A percentile compares a stretch with the other conserved stretches of the same genome.
Evolutionary conservation across 257 asterid species (phyloP).

Genomic region (Plantago major): DNA sequence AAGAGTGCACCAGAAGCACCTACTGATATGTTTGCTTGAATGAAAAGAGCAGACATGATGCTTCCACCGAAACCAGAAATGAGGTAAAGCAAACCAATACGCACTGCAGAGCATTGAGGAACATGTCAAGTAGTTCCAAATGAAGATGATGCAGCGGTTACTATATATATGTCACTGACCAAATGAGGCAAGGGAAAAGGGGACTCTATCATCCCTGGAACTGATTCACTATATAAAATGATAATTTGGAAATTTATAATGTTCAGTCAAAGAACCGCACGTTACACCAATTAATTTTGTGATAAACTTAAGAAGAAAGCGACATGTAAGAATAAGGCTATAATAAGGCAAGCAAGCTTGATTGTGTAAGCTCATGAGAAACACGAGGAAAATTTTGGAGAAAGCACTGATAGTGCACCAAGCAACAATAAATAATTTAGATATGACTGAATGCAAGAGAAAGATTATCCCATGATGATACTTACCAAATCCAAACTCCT

Average conservation of each 20-base stretch:
- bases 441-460: slow-evolving; percentile 1
- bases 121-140: background rate
- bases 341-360: too few relatives aligned
- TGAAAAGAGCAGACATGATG: slow-evolving; percentile 71
- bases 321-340: too few relatives aligned
- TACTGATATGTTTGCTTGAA: slow-evolving; percentile 78
- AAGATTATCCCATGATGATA: slow-evolving; percentile 1
- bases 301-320: too few relatives aligned
- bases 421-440: background rate
- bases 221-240: too few relatives aligned
- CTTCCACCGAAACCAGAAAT: slow-evolving; percentile 92
- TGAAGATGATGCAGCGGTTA: slow-evolving; percentile 1
- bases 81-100: slow-evolving; percentile 70
- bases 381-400: too few relatives aligned
- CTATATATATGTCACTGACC: background rate
- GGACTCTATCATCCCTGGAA: background rate
- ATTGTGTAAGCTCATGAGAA: too few relatives aligned
- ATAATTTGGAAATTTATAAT: too few relatives aligned
- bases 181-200: background rate
- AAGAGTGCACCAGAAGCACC: slow-evolving; percentile 98
- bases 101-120: slow-evolving; percentile 36
- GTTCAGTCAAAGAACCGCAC: too few relatives aligned
- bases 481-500: slow-evolving; percentile 86
- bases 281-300: too few relatives aligned
- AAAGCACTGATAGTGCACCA: too few relatives aligned